Base-by-base conservation (phyloP, 2,329 filamentous ascomycete genomes). In the Exophiala sp. region DNA sequence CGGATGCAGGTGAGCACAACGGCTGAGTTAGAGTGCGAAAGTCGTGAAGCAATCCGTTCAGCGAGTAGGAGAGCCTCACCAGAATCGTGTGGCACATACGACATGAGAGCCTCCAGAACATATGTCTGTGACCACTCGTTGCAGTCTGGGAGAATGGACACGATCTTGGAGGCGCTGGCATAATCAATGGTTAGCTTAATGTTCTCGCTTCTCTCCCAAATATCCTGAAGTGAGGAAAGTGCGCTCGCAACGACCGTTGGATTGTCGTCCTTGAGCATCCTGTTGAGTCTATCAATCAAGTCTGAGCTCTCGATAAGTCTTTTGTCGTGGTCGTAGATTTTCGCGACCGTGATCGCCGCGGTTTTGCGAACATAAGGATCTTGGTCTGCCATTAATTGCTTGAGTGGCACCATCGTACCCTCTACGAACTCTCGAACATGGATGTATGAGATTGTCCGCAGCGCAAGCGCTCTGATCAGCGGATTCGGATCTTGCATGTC, bases 141-240 rank as follows among this genome's bases (percentile, higher is more conserved):
- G 74, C 94, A 97, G 69, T 99, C 94, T 1, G 94, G 87, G 20
- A 99, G 73, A 57, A 99, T 97, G 40, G 94, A 91, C 34, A 97
- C 91, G 78, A 99, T 94, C 75, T 99, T 99, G 47, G 92, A 97
- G 21, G 94, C 94, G 72, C 95, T 99, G 59, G 85, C 84, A 69
- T 99, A 97, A 73, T 99, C 94, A 65, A 99, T 96, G 3, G 94
- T 97, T 59, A 99, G 84, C 70, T 96, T 96, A 72, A 99, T 99
- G 54, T 88, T 90, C 71, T 97, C 92, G 69, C 91, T 97, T 54
- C 92, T 82, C 70, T 97, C 94, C 94, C 94, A 99, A 46, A 99
- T 97, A 71, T 99, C 94, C 83, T 96, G 94, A 66, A 99, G 71
- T 34, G 88, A 81, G 21, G 94, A 92, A 59, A 99, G 74, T 5